Evolutionary conservation across 805 yeast species (phyloP).

Genomic region (Nakazawaea holstii): DNA sequence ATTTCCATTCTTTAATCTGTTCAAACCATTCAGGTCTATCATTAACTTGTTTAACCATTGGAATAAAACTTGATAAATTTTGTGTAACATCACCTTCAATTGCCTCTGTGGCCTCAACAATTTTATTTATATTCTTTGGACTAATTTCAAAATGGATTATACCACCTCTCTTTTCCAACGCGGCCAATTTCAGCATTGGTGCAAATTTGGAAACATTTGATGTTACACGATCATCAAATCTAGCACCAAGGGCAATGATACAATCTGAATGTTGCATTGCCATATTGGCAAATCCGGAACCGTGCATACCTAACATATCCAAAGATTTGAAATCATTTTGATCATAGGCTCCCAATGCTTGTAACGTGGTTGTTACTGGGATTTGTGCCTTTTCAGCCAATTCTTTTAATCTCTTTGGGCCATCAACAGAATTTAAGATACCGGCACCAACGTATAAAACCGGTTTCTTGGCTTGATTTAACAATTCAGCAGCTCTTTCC

Average conservation of each 20-base stretch:
- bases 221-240: slow-evolving; percentile 98
- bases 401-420: slow-evolving; percentile 74
- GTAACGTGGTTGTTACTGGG: slow-evolving; percentile 95
- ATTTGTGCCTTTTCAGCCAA: slow-evolving; percentile 86
- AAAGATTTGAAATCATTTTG: slow-evolving; percentile 86
- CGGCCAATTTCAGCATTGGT: slow-evolving; percentile 89
- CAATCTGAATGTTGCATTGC: slow-evolving; percentile 93
- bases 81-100: slow-evolving; percentile 92
- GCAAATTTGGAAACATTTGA: slow-evolving; percentile 83
- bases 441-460: slow-evolving; percentile 92
- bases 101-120: slow-evolving; percentile 93
- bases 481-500: slow-evolving; percentile 67
- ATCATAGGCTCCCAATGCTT: slow-evolving; percentile 91
- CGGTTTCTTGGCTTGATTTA: slow-evolving; percentile 83
- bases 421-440: slow-evolving; percentile 70
- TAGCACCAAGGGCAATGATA: slow-evolving; percentile 91
- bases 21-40: slow-evolving; percentile 77
- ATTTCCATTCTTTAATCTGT: slow-evolving; percentile 75
- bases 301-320: slow-evolving; percentile 99
- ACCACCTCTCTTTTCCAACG: slow-evolving; percentile 86
- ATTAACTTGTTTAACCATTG: slow-evolving; percentile 55
- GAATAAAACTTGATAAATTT: slow-evolving; percentile 69
- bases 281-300: slow-evolving; percentile 88
- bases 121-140: slow-evolving; percentile 97
- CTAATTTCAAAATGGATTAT: slow-evolving; percentile 93